phyloP scores from a whole-genome alignment of 345 rosid genomes.

The Syzygium jambos region DNA sequence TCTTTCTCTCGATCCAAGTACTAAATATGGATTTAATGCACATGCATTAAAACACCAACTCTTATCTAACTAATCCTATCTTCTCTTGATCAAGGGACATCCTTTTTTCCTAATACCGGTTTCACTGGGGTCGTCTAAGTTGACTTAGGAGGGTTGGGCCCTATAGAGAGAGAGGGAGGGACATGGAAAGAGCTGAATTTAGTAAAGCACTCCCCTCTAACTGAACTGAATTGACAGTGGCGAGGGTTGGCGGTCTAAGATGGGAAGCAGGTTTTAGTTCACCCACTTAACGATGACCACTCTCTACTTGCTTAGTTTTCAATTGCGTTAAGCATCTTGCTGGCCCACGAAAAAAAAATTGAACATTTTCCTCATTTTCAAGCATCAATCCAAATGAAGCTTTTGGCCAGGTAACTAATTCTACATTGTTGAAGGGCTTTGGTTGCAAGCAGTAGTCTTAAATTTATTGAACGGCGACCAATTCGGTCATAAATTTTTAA shows the following conservation, averaged over 20 bases:
- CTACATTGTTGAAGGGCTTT: background rate
- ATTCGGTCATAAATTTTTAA: rapidly evolving
- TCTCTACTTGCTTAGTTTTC: background rate
- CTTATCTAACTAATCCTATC: background rate
- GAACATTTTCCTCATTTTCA: background rate
- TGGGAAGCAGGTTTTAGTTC: background rate
- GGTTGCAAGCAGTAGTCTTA: background rate
- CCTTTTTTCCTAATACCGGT: background rate
- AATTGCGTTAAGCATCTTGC: background rate
- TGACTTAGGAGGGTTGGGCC: background rate
- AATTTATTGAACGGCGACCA: background rate
- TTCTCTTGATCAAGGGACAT: background rate
- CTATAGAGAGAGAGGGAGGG: background rate
- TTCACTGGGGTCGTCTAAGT: background rate
- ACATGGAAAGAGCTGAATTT: background rate
- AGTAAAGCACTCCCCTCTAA: background rate
- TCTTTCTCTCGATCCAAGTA: background rate
- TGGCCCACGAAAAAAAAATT: background rate
- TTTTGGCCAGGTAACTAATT: background rate
- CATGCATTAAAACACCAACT: background rate
- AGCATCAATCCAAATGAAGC: background rate
- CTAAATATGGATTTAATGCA: background rate
- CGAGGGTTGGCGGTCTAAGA: background rate
- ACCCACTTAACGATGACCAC: background rate
- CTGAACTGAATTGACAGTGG: background rate